These are phyloP conservation scores for Tetracladium marchalianum DNA, from an alignment of 495 filamentous ascomycete species.

Conservation along the genomic window DNA sequence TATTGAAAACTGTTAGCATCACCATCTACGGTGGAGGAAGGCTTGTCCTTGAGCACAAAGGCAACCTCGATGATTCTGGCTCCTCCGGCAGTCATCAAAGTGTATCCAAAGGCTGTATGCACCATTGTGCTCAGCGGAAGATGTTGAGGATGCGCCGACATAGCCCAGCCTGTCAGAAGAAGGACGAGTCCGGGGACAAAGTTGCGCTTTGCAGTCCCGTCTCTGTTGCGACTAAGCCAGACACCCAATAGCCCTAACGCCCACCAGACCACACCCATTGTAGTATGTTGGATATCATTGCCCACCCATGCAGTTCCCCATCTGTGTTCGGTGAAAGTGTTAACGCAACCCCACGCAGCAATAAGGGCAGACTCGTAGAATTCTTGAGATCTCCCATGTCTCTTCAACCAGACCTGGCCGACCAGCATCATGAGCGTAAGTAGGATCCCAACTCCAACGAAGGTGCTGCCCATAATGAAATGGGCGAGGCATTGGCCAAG, in stretches of 20 bases:
- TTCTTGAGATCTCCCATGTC: slow-evolving; percentile 84
- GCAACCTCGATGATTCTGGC: slow-evolving; percentile 84
- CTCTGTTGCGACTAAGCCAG: slow-evolving; percentile 76
- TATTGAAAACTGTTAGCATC: slow-evolving; percentile 85
- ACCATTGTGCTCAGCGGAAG: slow-evolving; percentile 79
- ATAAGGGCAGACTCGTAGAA: slow-evolving; percentile 94
- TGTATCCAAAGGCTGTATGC: slow-evolving; percentile 90
- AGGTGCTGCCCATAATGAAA: slow-evolving; percentile 97
- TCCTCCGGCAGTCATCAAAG: slow-evolving; percentile 80
- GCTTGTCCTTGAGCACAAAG: slow-evolving; percentile 70
- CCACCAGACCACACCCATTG: slow-evolving; percentile 98
- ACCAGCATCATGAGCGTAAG: slow-evolving; percentile 80
- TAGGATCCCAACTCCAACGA: slow-evolving; percentile 87
- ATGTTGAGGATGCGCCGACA: slow-evolving; percentile 79
- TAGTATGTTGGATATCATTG: slow-evolving; percentile 94
- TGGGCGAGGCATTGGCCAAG: slow-evolving; percentile 89
- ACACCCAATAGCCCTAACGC: slow-evolving; percentile 82
- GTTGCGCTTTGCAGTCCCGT: slow-evolving; percentile 84
- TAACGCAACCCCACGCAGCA: slow-evolving; percentile 88
- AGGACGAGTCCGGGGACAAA: slow-evolving; percentile 88
- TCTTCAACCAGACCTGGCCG: slow-evolving; percentile 77
- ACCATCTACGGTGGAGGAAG: slow-evolving; percentile 44
- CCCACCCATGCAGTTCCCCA: slow-evolving; percentile 88
- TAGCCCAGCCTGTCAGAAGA: slow-evolving; percentile 86
- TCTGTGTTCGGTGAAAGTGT: slow-evolving; percentile 95